phyloP scores from a whole-genome alignment of 495 filamentous ascomycete genomes.

The Podospora pseudoanserina region DNA sequence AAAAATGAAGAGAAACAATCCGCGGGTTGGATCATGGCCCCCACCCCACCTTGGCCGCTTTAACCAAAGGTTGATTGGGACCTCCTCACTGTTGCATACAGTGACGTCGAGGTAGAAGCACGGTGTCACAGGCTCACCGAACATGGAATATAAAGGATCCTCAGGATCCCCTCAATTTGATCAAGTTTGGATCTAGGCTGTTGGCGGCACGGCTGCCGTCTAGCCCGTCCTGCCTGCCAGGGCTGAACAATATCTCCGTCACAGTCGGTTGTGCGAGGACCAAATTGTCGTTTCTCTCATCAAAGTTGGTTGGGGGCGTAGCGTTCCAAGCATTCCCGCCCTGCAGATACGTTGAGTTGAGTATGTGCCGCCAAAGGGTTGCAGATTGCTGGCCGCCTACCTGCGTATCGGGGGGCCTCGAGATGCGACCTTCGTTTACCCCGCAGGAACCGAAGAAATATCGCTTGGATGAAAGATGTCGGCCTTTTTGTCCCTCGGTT shows the following conservation, averaged over 20 bases:
- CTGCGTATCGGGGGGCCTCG: background rate
- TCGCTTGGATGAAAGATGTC: background rate
- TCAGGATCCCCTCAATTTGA: background rate
- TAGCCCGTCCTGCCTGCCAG: background rate
- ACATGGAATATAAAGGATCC: background rate
- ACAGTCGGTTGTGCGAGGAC: background rate
- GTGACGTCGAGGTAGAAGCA: background rate
- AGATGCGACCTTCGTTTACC: background rate
- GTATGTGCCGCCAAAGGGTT: background rate
- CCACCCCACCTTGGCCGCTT: background rate
- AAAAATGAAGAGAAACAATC: background rate
- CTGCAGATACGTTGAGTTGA: background rate
- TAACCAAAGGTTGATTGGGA: background rate
- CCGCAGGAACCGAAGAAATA: background rate
- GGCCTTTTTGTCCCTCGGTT: background rate
- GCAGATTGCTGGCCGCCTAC: background rate
- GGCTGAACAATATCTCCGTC: background rate
- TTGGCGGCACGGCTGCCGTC: background rate
- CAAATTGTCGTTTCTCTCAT: background rate
- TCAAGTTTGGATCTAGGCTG: background rate
- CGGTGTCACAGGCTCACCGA: background rate
- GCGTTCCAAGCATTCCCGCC: background rate
- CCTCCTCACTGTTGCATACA: background rate
- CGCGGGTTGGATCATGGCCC: too few relatives aligned
- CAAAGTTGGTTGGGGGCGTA: background rate